Conservation (phyloP, 2,329 filamentous ascomycete species). For the Ceratocystis harringtonii region DNA sequence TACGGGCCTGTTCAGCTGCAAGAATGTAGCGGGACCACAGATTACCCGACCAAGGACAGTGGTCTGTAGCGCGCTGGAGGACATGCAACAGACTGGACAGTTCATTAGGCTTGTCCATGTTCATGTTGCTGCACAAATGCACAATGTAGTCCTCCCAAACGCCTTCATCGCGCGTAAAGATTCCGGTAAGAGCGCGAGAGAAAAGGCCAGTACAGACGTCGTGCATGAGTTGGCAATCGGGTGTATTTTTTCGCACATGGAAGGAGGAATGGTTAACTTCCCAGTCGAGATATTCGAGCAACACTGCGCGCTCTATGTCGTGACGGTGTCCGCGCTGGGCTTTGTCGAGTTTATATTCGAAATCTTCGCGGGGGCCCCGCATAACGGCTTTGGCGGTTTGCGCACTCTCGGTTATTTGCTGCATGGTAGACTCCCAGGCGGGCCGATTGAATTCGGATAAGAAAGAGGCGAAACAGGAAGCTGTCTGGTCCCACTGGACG, state of each 20-base stretch:
- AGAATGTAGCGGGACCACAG: conserved; percentile 86
- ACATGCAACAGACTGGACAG: conserved; percentile 44
- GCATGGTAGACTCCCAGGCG: conserved; percentile 63
- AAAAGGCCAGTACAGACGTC: conserved; percentile 53
- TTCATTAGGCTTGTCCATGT: conserved; percentile 18
- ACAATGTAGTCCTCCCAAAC: conserved; percentile 77
- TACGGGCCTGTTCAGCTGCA: conserved; percentile 62
- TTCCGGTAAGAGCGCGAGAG: conserved; percentile 54
- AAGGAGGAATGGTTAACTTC: conserved; percentile 52
- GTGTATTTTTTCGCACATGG: conserved; percentile 27
- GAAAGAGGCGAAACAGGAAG: conserved; percentile 59
- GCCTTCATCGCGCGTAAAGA: conserved; percentile 57
- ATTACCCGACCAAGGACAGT: conserved; percentile 83
- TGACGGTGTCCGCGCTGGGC: conserved; percentile 42
- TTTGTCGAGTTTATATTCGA: conserved; percentile 50
- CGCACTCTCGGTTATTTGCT: conserved; percentile 47
- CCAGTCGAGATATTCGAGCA: conserved; percentile 68
- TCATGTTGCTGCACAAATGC: conserved; percentile 41
- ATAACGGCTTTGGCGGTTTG: conserved; percentile 49
- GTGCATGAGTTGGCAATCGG: conserved; percentile 30
- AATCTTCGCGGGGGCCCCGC: conserved; percentile 44
- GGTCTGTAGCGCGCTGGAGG: conserved; percentile 66
- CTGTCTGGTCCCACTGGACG: conserved; percentile 58
- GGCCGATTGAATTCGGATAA: conserved; percentile 53
- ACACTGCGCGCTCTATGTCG: conserved; percentile 36